Evolutionary conservation across 106 monocot genomes (phyloP).

Genomic region (Dendrobium catenatum): DNA sequence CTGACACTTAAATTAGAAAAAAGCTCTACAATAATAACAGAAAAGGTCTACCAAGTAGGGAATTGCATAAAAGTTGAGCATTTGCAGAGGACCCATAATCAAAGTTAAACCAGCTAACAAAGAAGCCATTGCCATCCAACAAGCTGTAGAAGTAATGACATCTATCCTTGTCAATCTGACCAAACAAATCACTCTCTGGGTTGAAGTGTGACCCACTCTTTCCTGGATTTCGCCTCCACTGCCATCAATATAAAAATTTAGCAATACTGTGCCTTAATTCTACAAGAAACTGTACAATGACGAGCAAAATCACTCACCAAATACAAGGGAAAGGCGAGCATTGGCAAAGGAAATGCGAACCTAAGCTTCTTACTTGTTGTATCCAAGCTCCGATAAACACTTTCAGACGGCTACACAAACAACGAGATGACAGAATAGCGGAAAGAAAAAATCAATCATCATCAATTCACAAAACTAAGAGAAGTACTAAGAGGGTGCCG

Average conservation of each 20-base stretch:
- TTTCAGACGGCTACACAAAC: slow-evolving; percentile 46
- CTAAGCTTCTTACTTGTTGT: slow-evolving; percentile 27
- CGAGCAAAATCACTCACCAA: slow-evolving; percentile 33
- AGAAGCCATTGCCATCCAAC: slow-evolving; percentile 49
- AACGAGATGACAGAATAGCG: neutral
- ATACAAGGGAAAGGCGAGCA: slow-evolving; percentile 73
- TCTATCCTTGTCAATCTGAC: slow-evolving; percentile 38
- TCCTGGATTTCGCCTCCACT: slow-evolving; percentile 63
- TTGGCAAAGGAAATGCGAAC: slow-evolving; percentile 56
- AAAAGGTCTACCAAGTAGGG: slow-evolving; percentile 47
- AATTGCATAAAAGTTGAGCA: slow-evolving; percentile 59
- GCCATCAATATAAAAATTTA: neutral
- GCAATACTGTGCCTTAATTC: neutral
- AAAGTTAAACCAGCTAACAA: slow-evolving; percentile 42
- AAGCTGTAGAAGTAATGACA: slow-evolving; percentile 51
- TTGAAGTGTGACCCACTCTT: slow-evolving; percentile 74
- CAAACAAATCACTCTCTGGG: slow-evolving; percentile 58
- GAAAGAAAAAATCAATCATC: neutral
- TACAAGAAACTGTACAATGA: neutral
- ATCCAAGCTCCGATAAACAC: slow-evolving; percentile 47
- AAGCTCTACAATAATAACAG: neutral
- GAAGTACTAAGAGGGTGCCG: slow-evolving; percentile 69
- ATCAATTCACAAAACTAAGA: neutral
- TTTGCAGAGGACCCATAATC: slow-evolving; percentile 30
- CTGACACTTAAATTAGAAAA: too few species aligned